phyloP scores from a whole-genome alignment of 345 rosid genomes.

The Ceriops zippeliana region DNA sequence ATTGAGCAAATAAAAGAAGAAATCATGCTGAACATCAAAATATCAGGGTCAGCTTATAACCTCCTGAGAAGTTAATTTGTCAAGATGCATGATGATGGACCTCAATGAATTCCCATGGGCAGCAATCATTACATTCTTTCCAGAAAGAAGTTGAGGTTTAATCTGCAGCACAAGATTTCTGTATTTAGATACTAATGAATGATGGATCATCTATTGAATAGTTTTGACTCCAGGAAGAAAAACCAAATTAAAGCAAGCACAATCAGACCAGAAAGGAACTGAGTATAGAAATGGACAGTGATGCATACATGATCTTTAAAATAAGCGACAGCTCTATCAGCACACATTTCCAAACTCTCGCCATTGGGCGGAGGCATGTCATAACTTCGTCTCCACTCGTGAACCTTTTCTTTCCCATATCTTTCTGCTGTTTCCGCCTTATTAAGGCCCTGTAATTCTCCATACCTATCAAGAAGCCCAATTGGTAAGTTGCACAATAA shows the following conservation, averaged over 20 bases:
- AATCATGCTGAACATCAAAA: neutral
- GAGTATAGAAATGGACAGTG: slow-evolving; percentile 7
- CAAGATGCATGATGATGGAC: slow-evolving; percentile 97
- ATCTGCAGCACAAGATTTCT: slow-evolving; percentile 46
- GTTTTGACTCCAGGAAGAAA: neutral
- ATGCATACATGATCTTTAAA: slow-evolving; percentile 46
- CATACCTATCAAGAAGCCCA: slow-evolving; percentile 56
- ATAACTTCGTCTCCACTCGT: slow-evolving; percentile 97
- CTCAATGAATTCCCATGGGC: slow-evolving; percentile 95
- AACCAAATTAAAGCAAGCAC: neutral
- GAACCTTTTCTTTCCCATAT: slow-evolving; percentile 88
- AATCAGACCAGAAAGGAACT: neutral
- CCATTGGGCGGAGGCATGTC: slow-evolving; percentile 95
- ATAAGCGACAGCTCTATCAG: slow-evolving; percentile 84
- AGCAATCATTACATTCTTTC: slow-evolving; percentile 87
- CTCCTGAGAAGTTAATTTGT: slow-evolving; percentile 92
- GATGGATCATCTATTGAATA: neutral
- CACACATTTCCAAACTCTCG: slow-evolving; percentile 99
- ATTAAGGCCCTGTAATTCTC: slow-evolving; percentile 94
- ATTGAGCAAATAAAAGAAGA: neutral
- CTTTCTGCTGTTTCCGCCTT: slow-evolving; percentile 93
- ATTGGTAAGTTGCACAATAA: neutral
- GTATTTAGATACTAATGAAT: slow-evolving; percentile 17
- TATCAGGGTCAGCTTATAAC: slow-evolving; percentile 28
- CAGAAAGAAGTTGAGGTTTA: slow-evolving; percentile 75